These are phyloP conservation scores for Chlorella sorokiniana DNA, from an alignment of 139 green algal genomes.

Conservation along the genomic window DNA sequence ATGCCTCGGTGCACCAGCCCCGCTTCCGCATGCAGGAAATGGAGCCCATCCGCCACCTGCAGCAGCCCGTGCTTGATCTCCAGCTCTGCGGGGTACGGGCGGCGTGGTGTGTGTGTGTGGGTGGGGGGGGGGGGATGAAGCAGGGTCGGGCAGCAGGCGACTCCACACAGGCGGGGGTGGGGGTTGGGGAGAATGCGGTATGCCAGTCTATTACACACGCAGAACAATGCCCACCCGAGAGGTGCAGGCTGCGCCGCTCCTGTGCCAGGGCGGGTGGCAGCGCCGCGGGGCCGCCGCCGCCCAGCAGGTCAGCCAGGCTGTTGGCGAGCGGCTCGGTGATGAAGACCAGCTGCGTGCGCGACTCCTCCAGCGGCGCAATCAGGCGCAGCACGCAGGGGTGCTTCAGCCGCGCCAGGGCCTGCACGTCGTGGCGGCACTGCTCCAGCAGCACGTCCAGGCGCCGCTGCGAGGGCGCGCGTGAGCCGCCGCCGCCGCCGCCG, in stretches of 20 bases:
- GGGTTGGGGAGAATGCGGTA: neutral
- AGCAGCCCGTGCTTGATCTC: constrained; percentile 87
- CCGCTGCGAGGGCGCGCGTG: neutral
- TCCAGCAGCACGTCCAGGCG: constrained; percentile 41
- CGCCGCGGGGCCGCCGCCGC: constrained; percentile 33
- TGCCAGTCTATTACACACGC: neutral
- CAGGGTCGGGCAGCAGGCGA: too few species aligned
- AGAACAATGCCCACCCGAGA: constrained; percentile 40
- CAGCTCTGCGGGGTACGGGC: constrained; percentile 40
- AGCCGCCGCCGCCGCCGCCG: neutral
- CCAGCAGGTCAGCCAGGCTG: constrained; percentile 69
- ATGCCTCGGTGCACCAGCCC: constrained; percentile 77
- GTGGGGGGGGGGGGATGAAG: neutral
- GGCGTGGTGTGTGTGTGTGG: neutral
- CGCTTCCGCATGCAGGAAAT: constrained; percentile 82
- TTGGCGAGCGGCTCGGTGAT: constrained; percentile 83
- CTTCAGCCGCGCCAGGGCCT: constrained; percentile 58
- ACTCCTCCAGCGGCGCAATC: constrained; percentile 87
- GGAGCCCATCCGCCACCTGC: constrained; percentile 71
- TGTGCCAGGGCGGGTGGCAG: constrained; percentile 28
- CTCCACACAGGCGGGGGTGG: too few species aligned
- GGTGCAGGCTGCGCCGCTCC: constrained; percentile 21
- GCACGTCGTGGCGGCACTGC: constrained; percentile 31
- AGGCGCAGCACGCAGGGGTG: constrained; percentile 63
- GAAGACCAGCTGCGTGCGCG: constrained; percentile 71